These are phyloP conservation scores for Pharnaceum exiguum DNA, from an alignment of 148 eudicot species.

Conservation along the genomic window DNA sequence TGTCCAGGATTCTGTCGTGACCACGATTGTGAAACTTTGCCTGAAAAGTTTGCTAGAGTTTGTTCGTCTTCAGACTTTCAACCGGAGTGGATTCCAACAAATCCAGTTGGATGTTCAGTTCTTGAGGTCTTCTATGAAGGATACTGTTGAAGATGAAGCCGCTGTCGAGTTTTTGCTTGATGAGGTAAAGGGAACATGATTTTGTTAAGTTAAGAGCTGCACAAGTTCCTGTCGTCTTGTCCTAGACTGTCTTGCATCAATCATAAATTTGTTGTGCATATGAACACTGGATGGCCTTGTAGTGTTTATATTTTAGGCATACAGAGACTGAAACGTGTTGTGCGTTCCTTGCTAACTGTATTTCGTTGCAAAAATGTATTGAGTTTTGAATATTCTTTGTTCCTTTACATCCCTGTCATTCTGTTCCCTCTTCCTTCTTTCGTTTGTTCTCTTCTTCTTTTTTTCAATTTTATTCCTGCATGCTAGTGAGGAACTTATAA, in stretches of 20 bases:
- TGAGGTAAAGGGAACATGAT: constrained; percentile 43
- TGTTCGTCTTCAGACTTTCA: constrained; percentile 85
- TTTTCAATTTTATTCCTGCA: too few relatives aligned
- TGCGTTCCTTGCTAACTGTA: too few relatives aligned
- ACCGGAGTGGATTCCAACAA: constrained; percentile 98
- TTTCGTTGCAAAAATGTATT: too few relatives aligned
- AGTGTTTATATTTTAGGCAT: too few relatives aligned
- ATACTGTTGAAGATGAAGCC: constrained; percentile 81
- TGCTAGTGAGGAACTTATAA: too few relatives aligned
- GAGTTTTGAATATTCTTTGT: too few relatives aligned
- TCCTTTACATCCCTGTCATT: too few relatives aligned
- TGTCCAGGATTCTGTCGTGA: constrained; percentile 85
- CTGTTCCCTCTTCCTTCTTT: too few relatives aligned
- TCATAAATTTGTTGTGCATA: constrained; percentile 2
- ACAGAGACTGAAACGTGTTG: too few relatives aligned
- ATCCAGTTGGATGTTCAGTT: constrained; percentile 93
- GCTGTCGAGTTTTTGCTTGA: constrained; percentile 89
- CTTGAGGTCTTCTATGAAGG: constrained; percentile 62
- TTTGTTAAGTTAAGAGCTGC: too few relatives aligned
- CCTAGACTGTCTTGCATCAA: not conserved
- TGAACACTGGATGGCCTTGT: too few relatives aligned
- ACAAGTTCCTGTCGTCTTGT: not conserved
- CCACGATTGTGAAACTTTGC: constrained; percentile 73
- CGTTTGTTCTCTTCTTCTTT: too few relatives aligned
- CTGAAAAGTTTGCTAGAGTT: constrained; percentile 92